phyloP scores from a whole-genome alignment of 179 eudicot genomes.

The Gypsophila paniculata region DNA sequence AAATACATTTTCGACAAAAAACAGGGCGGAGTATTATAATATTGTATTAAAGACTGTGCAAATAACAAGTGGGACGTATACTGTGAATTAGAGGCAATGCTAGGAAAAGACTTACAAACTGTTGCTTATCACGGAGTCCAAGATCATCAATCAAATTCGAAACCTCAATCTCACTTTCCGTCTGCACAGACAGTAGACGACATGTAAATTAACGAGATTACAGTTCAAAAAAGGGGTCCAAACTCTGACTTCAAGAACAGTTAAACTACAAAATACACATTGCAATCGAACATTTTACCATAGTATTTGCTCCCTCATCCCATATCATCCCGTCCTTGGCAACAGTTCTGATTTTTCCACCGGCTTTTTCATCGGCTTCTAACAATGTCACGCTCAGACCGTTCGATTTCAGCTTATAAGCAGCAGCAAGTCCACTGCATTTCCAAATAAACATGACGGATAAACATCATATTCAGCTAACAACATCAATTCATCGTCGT shows the following conservation, averaged over 20 bases:
- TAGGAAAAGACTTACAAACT: conserved; percentile 51
- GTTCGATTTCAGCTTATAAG: conserved; percentile 70
- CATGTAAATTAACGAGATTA: conserved; percentile 12
- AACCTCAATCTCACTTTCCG: conserved; percentile 80
- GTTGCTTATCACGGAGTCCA: conserved; percentile 75
- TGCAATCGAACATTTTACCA: conserved; percentile 42
- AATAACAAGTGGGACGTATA: no score
- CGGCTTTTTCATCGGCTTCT: conserved; percentile 80
- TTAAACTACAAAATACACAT: not conserved
- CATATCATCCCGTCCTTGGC: conserved; percentile 71
- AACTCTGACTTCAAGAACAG: not conserved
- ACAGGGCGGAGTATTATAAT: no score
- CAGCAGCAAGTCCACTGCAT: conserved; percentile 94
- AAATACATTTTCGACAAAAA: no score
- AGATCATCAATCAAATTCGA: conserved; percentile 74
- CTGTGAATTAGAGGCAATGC: not conserved
- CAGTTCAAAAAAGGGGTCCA: not conserved
- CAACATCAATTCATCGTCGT: not conserved
- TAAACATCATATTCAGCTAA: not conserved
- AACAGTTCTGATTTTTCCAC: conserved; percentile 77
- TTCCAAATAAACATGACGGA: conserved; percentile 16
- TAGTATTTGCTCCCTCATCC: conserved; percentile 99
- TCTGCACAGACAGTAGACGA: conserved; percentile 37
- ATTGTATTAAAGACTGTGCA: no score
- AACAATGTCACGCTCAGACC: conserved; percentile 69